A percentile compares a stretch with the other conserved stretches of the same genome.
Conservation (phyloP, 148 eudicot species). For the Fagopyrum esculentum region DNA sequence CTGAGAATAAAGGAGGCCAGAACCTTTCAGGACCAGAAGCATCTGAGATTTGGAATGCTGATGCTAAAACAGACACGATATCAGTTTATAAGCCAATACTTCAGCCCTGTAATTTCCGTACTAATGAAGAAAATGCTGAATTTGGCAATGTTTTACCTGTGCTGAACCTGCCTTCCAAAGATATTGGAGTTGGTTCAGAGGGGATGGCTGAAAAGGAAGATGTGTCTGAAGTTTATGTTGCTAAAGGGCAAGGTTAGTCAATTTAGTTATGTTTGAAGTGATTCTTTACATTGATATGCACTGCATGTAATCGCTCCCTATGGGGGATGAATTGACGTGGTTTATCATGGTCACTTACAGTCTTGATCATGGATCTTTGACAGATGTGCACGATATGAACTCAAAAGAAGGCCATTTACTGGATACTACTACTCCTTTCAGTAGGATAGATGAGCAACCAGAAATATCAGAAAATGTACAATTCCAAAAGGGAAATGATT, state of each 20-base stretch:
- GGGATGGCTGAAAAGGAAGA: conserved; percentile 32
- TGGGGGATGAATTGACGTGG: not conserved
- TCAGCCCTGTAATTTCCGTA: conserved; percentile 41
- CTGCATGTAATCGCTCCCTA: not conserved
- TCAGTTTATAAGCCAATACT: conserved; percentile 27
- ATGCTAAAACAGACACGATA: conserved; percentile 19
- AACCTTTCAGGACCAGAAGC: conserved; percentile 22
- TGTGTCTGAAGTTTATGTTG: conserved; percentile 10
- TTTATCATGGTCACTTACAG: not conserved
- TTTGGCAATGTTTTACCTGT: conserved; percentile 18
- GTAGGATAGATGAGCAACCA: not conserved
- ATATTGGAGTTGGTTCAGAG: conserved; percentile 10
- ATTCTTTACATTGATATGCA: not conserved
- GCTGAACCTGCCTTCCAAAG: conserved; percentile 23
- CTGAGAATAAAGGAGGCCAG: conserved; percentile 23
- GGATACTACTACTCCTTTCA: not conserved
- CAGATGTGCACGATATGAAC: not conserved
- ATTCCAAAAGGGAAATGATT: conserved; percentile 1
- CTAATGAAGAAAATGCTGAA: conserved; percentile 25
- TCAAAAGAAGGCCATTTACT: not conserved
- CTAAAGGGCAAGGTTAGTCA: conserved; percentile 2
- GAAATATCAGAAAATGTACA: not conserved
- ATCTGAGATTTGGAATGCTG: conserved; percentile 13
- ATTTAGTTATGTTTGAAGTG: not conserved
- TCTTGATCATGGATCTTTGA: not conserved